phyloP scores from a whole-genome alignment of 1,284 basidiomycete genomes.

The Ustilago xerochloae region DNA sequence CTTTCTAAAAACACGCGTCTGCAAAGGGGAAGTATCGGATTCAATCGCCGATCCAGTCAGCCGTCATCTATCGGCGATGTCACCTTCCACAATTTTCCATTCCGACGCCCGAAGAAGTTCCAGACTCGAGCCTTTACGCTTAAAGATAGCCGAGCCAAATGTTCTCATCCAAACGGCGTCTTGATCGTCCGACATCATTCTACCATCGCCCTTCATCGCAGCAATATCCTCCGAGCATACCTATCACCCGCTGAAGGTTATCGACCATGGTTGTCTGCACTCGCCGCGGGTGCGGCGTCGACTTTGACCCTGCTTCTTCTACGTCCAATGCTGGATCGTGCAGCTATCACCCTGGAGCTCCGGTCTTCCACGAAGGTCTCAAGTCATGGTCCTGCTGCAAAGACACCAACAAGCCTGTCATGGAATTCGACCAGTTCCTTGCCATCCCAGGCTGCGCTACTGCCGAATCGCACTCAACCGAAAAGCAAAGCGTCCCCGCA shows the following conservation, averaged over 20 bases:
- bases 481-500: slow-evolving; percentile 50
- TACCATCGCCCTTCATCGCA: background rate
- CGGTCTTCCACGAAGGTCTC: slow-evolving; percentile 67
- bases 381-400: slow-evolving; percentile 68
- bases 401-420: slow-evolving; percentile 65
- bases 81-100: slow-evolving; percentile 37
- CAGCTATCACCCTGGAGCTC: slow-evolving; percentile 63
- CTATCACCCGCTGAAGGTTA: too few relatives aligned
- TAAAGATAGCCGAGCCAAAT: too few relatives aligned
- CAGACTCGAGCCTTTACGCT: too few relatives aligned
- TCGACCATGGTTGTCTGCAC: slow-evolving; percentile 61
- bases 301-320: slow-evolving; percentile 39
- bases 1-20: slow-evolving; percentile 6
- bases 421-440: slow-evolving; percentile 67
- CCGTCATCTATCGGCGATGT: slow-evolving; percentile 8
- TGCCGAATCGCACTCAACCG: slow-evolving; percentile 48
- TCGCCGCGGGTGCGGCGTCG: slow-evolving; percentile 63
- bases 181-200: slow-evolving; percentile 31
- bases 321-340: slow-evolving; percentile 31
- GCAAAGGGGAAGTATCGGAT: background rate
- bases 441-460: slow-evolving; percentile 58
- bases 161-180: background rate
- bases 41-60: slow-evolving; percentile 9
- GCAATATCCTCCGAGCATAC: too few relatives aligned
- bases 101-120: slow-evolving; percentile 17